A percentile compares a stretch with the other conserved stretches of the same genome.
These are phyloP conservation scores for Boletus sensibilis DNA, from an alignment of 768 basidiomycete genomes.

Conservation along the genomic window DNA sequence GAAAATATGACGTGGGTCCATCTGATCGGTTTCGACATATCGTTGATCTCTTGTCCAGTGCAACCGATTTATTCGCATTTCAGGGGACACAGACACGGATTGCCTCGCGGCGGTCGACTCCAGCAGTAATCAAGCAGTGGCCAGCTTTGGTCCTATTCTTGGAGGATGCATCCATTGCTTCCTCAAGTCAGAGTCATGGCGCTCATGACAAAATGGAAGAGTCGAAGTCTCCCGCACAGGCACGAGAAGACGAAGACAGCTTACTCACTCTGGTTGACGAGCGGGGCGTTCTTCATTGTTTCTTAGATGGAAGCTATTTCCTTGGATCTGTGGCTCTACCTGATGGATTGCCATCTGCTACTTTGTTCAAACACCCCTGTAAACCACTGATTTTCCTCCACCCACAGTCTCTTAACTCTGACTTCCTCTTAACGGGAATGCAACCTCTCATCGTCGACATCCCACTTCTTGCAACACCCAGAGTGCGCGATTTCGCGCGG, in stretches of 20 bases:
- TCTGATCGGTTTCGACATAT: slow-evolving; percentile 5
- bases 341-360: slow-evolving; percentile 34
- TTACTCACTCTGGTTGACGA: slow-evolving; percentile 62
- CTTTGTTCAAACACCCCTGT: slow-evolving; percentile 43
- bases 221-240: slow-evolving; percentile 24
- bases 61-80: slow-evolving; percentile 79
- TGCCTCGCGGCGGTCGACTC: slow-evolving; percentile 44
- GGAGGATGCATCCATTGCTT: slow-evolving; percentile 59
- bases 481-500: slow-evolving; percentile 66
- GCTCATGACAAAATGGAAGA: slow-evolving; percentile 27
- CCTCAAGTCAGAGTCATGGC: slow-evolving; percentile 38
- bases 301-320: slow-evolving; percentile 75
- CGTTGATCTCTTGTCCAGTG: slow-evolving; percentile 42
- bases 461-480: slow-evolving; percentile 55
- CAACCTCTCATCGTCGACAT: slow-evolving; percentile 50
- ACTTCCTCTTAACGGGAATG: slow-evolving; percentile 26
- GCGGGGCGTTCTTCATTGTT: slow-evolving; percentile 57
- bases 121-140: slow-evolving; percentile 66
- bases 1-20: slow-evolving; percentile 61
- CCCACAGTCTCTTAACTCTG: slow-evolving; percentile 32
- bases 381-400: slow-evolving; percentile 52
- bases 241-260: slow-evolving; percentile 57
- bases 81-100: slow-evolving; percentile 62
- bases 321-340: slow-evolving; percentile 50
- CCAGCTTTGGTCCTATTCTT: slow-evolving; percentile 60